A percentile compares a stretch with the other conserved stretches of the same genome.
Conservation (phyloP, 2,329 filamentous ascomycete genomes). For the Hymenoscyphus fructigenus region DNA sequence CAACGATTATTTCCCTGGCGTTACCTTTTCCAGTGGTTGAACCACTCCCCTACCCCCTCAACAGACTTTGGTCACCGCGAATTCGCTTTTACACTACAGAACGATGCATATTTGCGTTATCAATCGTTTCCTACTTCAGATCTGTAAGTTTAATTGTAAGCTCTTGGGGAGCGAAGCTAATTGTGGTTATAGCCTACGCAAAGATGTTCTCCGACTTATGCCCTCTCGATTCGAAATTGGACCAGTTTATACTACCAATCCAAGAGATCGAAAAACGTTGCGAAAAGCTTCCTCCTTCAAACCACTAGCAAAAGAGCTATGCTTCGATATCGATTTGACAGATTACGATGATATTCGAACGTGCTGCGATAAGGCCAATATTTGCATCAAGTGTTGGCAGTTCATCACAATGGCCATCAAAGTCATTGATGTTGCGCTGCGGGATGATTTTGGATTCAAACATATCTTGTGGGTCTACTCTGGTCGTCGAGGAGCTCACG, state of each 20-base stretch:
- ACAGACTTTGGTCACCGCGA: slow-evolving; percentile 91
- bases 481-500: slow-evolving; percentile 91
- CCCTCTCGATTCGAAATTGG: slow-evolving; percentile 97
- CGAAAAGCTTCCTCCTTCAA: slow-evolving; percentile 79
- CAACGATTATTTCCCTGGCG: slow-evolving; percentile 94
- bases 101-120: slow-evolving; percentile 90
- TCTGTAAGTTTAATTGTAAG: slow-evolving; percentile 43
- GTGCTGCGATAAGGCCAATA: slow-evolving; percentile 90
- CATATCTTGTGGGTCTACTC: slow-evolving; percentile 99
- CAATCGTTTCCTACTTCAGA: slow-evolving; percentile 73
- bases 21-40: slow-evolving; percentile 95
- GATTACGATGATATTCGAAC: slow-evolving; percentile 97
- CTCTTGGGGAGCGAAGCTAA: slow-evolving; percentile 22
- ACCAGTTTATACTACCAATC: slow-evolving; percentile 93
- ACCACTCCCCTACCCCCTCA: slow-evolving; percentile 82
- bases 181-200: slow-evolving; percentile 67
- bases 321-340: slow-evolving; percentile 99
- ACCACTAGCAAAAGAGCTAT: slow-evolving; percentile 87
- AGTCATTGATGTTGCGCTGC: slow-evolving; percentile 80
- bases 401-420: slow-evolving; percentile 99
- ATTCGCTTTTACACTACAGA: slow-evolving; percentile 92
- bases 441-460: slow-evolving; percentile 94
- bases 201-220: slow-evolving; percentile 84
- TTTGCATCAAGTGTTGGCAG: slow-evolving; percentile 91
- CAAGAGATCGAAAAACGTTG: slow-evolving; percentile 86